Conservation (phyloP, 2,329 filamentous ascomycete genomes). For the Ophiocordyceps unilateralis region DNA sequence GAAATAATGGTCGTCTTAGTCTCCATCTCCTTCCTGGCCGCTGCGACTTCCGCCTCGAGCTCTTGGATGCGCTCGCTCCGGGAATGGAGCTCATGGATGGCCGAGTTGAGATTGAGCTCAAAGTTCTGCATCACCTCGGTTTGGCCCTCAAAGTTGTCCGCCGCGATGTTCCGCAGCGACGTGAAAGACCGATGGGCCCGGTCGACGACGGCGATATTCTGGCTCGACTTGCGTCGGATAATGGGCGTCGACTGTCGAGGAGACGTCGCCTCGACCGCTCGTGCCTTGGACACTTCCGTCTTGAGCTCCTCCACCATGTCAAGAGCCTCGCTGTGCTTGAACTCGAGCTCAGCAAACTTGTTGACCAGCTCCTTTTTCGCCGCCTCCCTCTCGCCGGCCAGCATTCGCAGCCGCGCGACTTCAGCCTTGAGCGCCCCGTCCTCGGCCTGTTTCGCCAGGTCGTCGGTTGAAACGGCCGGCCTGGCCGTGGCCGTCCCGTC, state of each 20-base stretch:
- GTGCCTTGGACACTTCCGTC: slow-evolving; percentile 66
- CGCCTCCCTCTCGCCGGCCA: slow-evolving; percentile 62
- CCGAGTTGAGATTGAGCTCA: slow-evolving; percentile 76
- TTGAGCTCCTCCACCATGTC: slow-evolving; percentile 85
- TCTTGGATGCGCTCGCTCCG: slow-evolving; percentile 82
- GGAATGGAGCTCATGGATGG: slow-evolving; percentile 79
- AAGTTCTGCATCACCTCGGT: slow-evolving; percentile 84
- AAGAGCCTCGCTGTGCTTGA: slow-evolving; percentile 64
- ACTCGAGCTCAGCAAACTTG: slow-evolving; percentile 70
- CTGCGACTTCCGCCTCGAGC: slow-evolving; percentile 68
- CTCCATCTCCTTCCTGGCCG: slow-evolving; percentile 90
- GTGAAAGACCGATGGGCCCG: slow-evolving; percentile 83
- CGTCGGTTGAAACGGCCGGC: slow-evolving; percentile 18
- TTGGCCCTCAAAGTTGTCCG: slow-evolving; percentile 66
- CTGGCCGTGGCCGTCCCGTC: slow-evolving; percentile 28
- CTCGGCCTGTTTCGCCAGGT: slow-evolving; percentile 16
- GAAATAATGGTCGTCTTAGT: slow-evolving; percentile 92
- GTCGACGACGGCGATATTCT: slow-evolving; percentile 74
- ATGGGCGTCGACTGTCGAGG: slow-evolving; percentile 52
- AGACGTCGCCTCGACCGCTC: slow-evolving; percentile 40
- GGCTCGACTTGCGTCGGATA: slow-evolving; percentile 83
- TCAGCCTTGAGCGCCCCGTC: slow-evolving; percentile 40
- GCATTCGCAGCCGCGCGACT: slow-evolving; percentile 49
- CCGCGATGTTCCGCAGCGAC: slow-evolving; percentile 72
- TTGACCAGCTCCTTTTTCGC: slow-evolving; percentile 55